These are phyloP conservation scores for Dillenia turbinata DNA, from an alignment of 164 flowering plant genomes.

Conservation along the genomic window DNA sequence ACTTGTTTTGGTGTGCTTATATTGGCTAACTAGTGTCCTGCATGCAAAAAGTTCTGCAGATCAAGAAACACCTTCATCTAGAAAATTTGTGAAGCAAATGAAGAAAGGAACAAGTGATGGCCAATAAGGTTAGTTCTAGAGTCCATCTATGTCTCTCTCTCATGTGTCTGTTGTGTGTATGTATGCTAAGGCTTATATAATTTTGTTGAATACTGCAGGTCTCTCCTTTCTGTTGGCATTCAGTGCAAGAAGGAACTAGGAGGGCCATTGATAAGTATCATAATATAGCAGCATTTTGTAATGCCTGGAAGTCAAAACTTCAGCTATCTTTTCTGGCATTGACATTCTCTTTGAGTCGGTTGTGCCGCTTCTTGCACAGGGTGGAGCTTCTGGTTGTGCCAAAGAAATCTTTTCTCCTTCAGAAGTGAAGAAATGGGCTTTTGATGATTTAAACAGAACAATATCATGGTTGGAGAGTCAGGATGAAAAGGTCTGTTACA, in stretches of 20 bases:
- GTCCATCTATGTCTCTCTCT: not conserved
- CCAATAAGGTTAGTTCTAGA: conserved; percentile 36
- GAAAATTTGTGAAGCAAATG: conserved; percentile 34
- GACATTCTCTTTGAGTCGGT: not conserved
- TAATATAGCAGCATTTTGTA: no score
- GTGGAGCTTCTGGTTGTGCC: conserved; percentile 21
- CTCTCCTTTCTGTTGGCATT: no score
- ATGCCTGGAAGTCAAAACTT: no score
- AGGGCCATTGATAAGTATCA: no score
- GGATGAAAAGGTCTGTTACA: conserved; percentile 69
- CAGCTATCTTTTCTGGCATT: not conserved
- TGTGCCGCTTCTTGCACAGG: conserved; percentile 26
- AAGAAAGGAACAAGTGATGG: conserved; percentile 27
- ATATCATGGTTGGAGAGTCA: conserved; percentile 81
- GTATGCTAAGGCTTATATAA: no score
- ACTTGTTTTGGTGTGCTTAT: no score
- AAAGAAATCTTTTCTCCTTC: conserved; percentile 43
- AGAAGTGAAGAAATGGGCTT: conserved; percentile 74
- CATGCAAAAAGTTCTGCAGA: conserved; percentile 30
- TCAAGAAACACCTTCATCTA: conserved; percentile 24
- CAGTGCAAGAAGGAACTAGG: no score
- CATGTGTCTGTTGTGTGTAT: no score
- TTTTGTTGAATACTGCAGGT: no score
- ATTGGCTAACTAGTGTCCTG: no score
- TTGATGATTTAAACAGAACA: conserved; percentile 64